Evolutionary conservation across 306 rosid species (phyloP).

Genomic region (Crotalaria pallida): DNA sequence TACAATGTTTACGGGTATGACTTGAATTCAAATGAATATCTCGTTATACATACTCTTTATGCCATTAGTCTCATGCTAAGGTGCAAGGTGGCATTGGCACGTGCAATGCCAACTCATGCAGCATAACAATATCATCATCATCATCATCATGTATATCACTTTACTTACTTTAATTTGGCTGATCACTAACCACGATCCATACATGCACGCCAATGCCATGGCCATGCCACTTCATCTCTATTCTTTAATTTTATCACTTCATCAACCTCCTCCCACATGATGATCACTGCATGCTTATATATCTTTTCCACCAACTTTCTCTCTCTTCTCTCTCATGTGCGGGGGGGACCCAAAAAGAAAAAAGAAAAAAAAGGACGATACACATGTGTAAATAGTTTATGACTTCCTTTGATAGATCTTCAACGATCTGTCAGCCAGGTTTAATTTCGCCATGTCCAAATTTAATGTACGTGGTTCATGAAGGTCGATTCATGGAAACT

Average conservation of each 20-base stretch:
- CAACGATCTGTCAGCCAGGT: neutral
- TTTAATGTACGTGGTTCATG: neutral
- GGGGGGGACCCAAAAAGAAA: too few species aligned
- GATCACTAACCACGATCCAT: constrained; percentile 8
- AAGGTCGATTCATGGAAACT: neutral
- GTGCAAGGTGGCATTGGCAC: constrained; percentile 28
- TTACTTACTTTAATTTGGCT: constrained; percentile 5
- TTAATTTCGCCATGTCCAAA: neutral
- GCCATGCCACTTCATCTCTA: constrained; percentile 29
- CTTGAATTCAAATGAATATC: constrained; percentile 12
- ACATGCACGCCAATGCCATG: too few species aligned
- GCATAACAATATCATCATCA: too few species aligned
- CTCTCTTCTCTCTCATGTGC: constrained; percentile 15
- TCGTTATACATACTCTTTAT: neutral
- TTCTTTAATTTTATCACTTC: constrained; percentile 8
- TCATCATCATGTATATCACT: too few species aligned
- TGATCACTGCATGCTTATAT: constrained; percentile 11
- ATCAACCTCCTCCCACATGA: constrained; percentile 35
- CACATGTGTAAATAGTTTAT: constrained; percentile 16
- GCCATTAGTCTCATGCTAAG: neutral
- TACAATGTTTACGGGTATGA: constrained; percentile 83
- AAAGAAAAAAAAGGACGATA: neutral
- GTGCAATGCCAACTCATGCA: constrained; percentile 72
- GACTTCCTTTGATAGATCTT: neutral
- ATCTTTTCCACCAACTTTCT: neutral